Base-by-base conservation (phyloP, 78 protist genomes). In the Isochrysis galbana region DNA sequence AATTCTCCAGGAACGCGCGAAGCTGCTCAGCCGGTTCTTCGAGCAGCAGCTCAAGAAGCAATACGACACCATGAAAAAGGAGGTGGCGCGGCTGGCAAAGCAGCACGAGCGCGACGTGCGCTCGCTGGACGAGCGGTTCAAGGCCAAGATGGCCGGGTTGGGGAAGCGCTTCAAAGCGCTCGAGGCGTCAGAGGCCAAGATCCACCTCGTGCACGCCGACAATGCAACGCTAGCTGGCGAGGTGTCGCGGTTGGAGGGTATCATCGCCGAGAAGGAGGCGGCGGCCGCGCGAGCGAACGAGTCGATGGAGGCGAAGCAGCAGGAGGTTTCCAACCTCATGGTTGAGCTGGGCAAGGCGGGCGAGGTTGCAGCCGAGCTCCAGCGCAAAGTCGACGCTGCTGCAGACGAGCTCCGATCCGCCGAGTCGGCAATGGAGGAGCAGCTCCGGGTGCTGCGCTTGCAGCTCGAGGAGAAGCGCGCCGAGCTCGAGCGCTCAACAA, bases 41-140 rank as follows among this genome's bases (percentile, higher is more conserved):
- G 82, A 72, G 42, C 46, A 72, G 14, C 82, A 72, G 82, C n/a
- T 72, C 32, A 72, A 72, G 82, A 72, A 72, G 82, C 82, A 72
- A 42, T 72, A 72, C 42, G 82, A 72, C 46, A 42, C 21, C 23
- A 72, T 72, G 82, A 29, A 36, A 42, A 3, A 19, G 42, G 82
- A 72, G 42, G 82, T 72, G 42, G 19, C 36, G n/a, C 32, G 36
- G 82, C 82, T 72, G 14, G 82, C 42, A 42, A n/a, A n/a, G 82
- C 42, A 25, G 42, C 82, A 72, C 42, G 46, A 72, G 82, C 36
- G 42, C n/a, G 82, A 72, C 82, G 82, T 72, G 36, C 82, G 36
- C n/a, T 5, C 42, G n/a, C 82, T 72, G 32, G 82, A 72, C 44
- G 44, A 34, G 36, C 82, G 82, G n/a, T 72, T 72, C 82, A 29